Base-by-base conservation (phyloP, 805 yeast species). In the Suhomyces pyralidae region DNA sequence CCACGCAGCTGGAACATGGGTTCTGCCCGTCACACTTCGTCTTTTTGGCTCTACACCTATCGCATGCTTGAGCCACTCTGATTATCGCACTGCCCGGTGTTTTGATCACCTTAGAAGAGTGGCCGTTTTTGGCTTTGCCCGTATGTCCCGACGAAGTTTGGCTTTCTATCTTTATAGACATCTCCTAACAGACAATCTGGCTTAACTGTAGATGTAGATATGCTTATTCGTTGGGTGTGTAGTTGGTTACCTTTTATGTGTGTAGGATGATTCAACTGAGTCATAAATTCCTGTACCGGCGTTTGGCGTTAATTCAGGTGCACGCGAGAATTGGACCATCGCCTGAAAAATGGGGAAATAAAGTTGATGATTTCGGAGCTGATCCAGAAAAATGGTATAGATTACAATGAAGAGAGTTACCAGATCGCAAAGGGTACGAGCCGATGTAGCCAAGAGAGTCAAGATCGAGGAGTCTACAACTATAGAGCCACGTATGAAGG, bases 41-140 rank as follows among this genome's bases (percentile, higher is more conserved):
- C 67, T 88, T 88, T 63, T 88, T 88, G 47, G 88, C 82, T 48
- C 97, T 74, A 63, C 97, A 91, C 48, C 97, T 71, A 65, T 90
- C 97, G 68, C 97, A 90, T 0, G 96, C 96, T 64, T 90, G 97
- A 0, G 96, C 92, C 2, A 88, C 88, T 52, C 97, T 71, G 53
- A 83, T 85, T 0, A 80, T 75, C 25, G 80, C 76, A 12, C 83
- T 73, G 1, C 93, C 92, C 2, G 89, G 89, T 1, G 89, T 80
- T 56, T 81, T 80, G 52, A 88, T 89, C n/a, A 72, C 73, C 50
- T 71, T 72, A 26, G 65, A 38, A 8, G 42, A 62, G 48, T 66
- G 65, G 6, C 68, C 61, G 24, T 51, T 45, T n/a, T 32, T 24
- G 20, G 36, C 8, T 32, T 32, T 32, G 17, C 9, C 36, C 17